Evolutionary conservation across 805 yeast species (phyloP), one percentile per base, ranked within the genome.

Genomic region (Barnettozyma sp.): DNA sequence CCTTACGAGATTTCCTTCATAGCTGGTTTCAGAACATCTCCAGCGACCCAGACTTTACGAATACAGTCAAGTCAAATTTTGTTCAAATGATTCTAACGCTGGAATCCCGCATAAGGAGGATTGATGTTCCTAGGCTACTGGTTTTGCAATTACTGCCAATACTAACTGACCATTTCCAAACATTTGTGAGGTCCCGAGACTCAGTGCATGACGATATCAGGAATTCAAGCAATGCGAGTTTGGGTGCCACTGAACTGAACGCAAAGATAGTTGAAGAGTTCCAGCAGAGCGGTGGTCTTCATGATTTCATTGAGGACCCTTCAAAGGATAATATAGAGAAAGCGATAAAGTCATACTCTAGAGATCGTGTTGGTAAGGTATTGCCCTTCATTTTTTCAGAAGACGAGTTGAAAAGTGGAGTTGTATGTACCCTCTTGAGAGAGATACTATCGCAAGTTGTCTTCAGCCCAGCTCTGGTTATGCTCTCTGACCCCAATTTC

Each of bases 401-500:
- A 4, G 47, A 70, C 28, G 68, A 66, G 18, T 39, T 59, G 3
- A 40, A 56, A 3, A 76, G 81, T 8, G 63, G 63, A 0, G 63
- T 78, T 4, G 76, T 75, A 0, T 39, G 44, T 0, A 54, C 68
- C 0, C 58, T 88, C 8, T 48, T 80, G 0, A 62, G 78, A 25
- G 95, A 88, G 47, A 63, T 88, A 6, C 35, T 85, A 3, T 54
- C 83, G 0, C 64, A 75, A 17, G 68, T 73, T 36, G 73, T 86
- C 0, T 42, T 85, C 9, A 52, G 56, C 16, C 83, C 86, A 0
- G 35, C 72, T 0, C 27, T 66, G 6, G 52, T 61, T 6, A 70
- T 80, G 59, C 46, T 81, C 1, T 59, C 79, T 0, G 88, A 82
- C 33, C 74, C 90, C 1, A 94, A 86, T 52, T 81, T 75, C 41